Evolutionary conservation across 257 asterid genomes (phyloP).

Genomic region (Solanum peruvianum): DNA sequence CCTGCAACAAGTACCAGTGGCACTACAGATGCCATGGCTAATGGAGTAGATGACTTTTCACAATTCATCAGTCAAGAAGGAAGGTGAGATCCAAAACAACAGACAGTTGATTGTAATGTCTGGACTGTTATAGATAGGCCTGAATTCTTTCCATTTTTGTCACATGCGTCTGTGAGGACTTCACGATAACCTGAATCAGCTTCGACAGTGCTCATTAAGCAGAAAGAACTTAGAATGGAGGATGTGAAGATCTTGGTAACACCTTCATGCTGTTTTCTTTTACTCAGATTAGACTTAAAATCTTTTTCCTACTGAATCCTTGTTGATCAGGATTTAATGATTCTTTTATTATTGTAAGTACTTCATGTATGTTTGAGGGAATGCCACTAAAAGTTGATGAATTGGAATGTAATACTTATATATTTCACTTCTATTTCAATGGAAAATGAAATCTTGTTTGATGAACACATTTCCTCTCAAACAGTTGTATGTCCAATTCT

Average conservation of each 20-base stretch:
- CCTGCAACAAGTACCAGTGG: not conserved
- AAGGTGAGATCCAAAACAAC: slow-evolving; percentile 16
- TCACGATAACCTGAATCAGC: not conserved
- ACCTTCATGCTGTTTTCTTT: not conserved
- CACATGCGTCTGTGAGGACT: not conserved
- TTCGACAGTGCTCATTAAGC: not conserved
- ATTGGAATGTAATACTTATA: not conserved
- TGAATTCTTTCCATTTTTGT: not conserved
- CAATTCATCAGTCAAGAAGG: slow-evolving; percentile 29
- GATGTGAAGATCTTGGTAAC: not conserved
- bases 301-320: not conserved
- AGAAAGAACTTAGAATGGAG: not conserved
- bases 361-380: not conserved
- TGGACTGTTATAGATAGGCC: not conserved
- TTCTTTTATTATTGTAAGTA: not conserved
- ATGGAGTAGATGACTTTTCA: slow-evolving; percentile 35
- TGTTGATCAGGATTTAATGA: not conserved
- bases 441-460: not conserved
- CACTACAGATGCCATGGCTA: slow-evolving; percentile 10
- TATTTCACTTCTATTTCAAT: not conserved
- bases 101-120: not conserved
- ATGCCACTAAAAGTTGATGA: not conserved
- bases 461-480: not conserved
- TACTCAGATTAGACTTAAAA: not conserved
- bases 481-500: not conserved